A percentile compares a stretch with the other conserved stretches of the same genome.
These are phyloP conservation scores for Ogataea populi-albae DNA, from an alignment of 805 yeast species.

Conservation along the genomic window DNA sequence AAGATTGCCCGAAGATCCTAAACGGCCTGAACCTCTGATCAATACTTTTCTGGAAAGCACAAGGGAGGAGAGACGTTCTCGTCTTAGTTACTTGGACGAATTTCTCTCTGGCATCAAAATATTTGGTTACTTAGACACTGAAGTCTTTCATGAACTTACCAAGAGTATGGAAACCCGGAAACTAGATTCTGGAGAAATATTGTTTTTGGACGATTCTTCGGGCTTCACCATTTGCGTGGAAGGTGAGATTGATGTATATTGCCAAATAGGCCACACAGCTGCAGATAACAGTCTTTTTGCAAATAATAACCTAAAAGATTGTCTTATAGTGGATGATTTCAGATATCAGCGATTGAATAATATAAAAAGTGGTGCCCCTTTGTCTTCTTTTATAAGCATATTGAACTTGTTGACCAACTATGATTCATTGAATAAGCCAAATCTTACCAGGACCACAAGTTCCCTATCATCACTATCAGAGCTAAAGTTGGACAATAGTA, in stretches of 20 bases:
- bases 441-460: slow-evolving; percentile 2
- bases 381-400: slow-evolving; percentile 79
- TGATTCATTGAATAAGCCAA: slow-evolving; percentile 2
- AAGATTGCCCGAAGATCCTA: slow-evolving; percentile 45
- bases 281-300: slow-evolving; percentile 21
- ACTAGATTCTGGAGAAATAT: slow-evolving; percentile 69
- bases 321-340: slow-evolving; percentile 50
- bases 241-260: slow-evolving; percentile 79
- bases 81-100: slow-evolving; percentile 76
- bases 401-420: slow-evolving; percentile 56
- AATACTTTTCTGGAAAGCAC: slow-evolving; percentile 44
- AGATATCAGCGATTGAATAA: slow-evolving; percentile 74
- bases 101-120: slow-evolving; percentile 88
- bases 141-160: slow-evolving; percentile 90
- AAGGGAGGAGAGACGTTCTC: slow-evolving; percentile 38
- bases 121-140: slow-evolving; percentile 87
- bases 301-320: slow-evolving; percentile 37
- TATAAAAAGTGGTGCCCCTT: slow-evolving; percentile 78
- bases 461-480: slow-evolving; percentile 14
- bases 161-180: slow-evolving; percentile 88
- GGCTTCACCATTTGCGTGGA: slow-evolving; percentile 94
- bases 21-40: slow-evolving; percentile 41
- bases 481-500: slow-evolving; percentile 18
- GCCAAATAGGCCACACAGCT: slow-evolving; percentile 42
- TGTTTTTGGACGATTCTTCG: slow-evolving; percentile 59